Conservation (phyloP, 129 eudicot genomes). For the Centaurea solstitialis region DNA sequence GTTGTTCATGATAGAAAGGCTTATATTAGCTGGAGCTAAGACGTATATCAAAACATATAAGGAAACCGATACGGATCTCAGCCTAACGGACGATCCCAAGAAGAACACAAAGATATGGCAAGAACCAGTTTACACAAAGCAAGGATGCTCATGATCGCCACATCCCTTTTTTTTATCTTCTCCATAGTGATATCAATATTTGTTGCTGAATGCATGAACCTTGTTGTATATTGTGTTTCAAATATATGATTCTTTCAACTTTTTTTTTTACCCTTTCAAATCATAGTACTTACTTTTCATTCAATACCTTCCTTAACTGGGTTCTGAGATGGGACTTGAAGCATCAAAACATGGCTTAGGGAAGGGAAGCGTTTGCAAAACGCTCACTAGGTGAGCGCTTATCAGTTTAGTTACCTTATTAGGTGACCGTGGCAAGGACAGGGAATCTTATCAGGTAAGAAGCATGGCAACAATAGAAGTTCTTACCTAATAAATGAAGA, state of each 20-base stretch:
- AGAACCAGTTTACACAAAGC: constrained; percentile 67
- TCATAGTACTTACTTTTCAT: not conserved
- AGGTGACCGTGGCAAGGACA: too few species aligned
- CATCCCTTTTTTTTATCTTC: not conserved
- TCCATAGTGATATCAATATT: not conserved
- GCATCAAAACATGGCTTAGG: too few species aligned
- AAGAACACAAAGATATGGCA: constrained; percentile 86
- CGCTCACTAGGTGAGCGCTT: too few species aligned
- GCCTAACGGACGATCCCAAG: constrained; percentile 96
- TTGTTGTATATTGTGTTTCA: constrained; percentile 23
- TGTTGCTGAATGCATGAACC: constrained; percentile 13
- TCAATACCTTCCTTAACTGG: not conserved
- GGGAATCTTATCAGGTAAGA: too few species aligned
- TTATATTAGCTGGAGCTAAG: constrained; percentile 73
- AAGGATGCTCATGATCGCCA: constrained; percentile 47
- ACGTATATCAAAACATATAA: constrained; percentile 75
- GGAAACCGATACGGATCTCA: constrained; percentile 65
- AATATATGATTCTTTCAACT: too few species aligned
- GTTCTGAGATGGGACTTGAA: not conserved
- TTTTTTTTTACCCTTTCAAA: not conserved
- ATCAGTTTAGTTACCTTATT: too few species aligned
- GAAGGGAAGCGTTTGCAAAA: too few species aligned
- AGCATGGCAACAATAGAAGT: too few species aligned
- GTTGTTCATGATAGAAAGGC: constrained; percentile 91
- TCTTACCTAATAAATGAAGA: too few species aligned